Conservation (phyloP, 75 land plant species). For the Cupressus sempervirens region DNA sequence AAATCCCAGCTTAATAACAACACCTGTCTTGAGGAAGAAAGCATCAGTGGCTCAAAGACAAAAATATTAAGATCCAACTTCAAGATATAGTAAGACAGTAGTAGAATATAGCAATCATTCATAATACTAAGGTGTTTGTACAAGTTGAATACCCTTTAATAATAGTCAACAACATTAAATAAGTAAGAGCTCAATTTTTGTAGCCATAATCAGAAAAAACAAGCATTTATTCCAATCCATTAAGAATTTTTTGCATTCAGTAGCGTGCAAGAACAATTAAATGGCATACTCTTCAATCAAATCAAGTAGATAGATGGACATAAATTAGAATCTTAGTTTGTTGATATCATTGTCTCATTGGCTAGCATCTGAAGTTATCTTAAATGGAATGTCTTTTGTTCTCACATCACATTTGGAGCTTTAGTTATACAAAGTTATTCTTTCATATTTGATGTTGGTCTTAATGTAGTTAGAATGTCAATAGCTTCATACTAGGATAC, state of each 20-base stretch:
- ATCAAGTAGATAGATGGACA: not conserved
- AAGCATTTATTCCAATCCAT: not conserved
- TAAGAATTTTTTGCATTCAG: not conserved
- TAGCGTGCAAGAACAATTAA: not conserved
- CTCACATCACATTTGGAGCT: not conserved
- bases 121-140: not conserved
- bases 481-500: not conserved
- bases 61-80: not conserved
- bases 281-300: not conserved
- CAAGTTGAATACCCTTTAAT: not conserved
- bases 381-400: not conserved
- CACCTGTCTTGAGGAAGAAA: not conserved
- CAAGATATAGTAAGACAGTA: not conserved
- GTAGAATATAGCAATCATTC: not conserved
- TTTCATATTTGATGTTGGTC: not conserved
- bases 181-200: not conserved
- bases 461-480: not conserved
- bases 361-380: not conserved
- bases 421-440: not conserved
- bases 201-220: not conserved
- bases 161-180: not conserved
- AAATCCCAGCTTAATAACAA: not conserved
- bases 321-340: not conserved
- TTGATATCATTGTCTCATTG: not conserved
- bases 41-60: not conserved